Evolutionary conservation across 192 early-diverging fungal genomes (phyloP).

Genomic region (Podila minutissima): DNA sequence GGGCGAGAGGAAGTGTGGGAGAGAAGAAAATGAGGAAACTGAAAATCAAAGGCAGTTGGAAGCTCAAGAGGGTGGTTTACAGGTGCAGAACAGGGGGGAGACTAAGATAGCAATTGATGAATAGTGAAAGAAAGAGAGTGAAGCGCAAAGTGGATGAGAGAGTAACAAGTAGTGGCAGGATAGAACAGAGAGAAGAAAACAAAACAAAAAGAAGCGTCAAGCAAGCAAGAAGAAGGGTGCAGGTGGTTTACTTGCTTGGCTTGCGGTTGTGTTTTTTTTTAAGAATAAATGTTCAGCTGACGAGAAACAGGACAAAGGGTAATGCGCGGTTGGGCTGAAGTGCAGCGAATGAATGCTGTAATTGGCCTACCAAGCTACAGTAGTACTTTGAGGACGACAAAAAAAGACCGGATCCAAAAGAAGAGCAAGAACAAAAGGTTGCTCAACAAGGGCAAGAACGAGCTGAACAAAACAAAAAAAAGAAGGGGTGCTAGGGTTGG

Average conservation of each 20-base stretch:
- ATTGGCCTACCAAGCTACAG: background rate
- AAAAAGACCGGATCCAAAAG: background rate
- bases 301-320: conserved; percentile 2
- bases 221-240: background rate
- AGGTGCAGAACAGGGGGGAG: background rate
- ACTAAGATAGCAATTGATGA: background rate
- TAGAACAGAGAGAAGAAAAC: conserved; percentile 7
- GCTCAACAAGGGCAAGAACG: no score
- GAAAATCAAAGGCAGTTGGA: no score
- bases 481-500: background rate
- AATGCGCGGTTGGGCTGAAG: conserved; percentile 2
- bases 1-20: background rate
- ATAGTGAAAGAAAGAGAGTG: background rate
- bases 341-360: background rate
- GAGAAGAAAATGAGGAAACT: background rate
- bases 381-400: no score
- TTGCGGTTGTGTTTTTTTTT: background rate
- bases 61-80: background rate
- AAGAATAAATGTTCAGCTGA: background rate
- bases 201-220: background rate
- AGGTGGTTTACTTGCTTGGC: background rate
- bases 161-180: background rate
- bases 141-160: background rate
- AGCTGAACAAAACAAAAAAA: background rate
- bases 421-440: background rate